These are phyloP conservation scores for Dactylella cylindrospora DNA, from an alignment of 2,329 filamentous ascomycete genomes.

Conservation along the genomic window DNA sequence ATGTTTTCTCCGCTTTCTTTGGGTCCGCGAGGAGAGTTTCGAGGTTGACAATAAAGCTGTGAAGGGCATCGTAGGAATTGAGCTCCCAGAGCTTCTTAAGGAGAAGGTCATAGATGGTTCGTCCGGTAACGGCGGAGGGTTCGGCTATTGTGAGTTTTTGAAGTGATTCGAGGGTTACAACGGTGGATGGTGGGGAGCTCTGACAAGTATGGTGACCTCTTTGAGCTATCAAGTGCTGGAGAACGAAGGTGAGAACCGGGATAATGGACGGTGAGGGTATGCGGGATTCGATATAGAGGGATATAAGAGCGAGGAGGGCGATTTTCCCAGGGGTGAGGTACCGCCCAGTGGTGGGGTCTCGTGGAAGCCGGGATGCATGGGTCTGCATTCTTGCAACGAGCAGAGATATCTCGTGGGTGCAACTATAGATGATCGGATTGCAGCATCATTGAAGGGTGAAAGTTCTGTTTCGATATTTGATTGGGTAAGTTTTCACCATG, in stretches of 20 bases:
- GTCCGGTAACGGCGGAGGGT: conserved; percentile 58
- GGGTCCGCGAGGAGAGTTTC: conserved; percentile 65
- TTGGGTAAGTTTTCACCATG: too few species aligned
- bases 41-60: conserved; percentile 65
- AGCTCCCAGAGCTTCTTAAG: conserved; percentile 80
- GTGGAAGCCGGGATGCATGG: conserved; percentile 30
- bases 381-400: conserved; percentile 19
- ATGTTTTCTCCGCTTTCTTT: conserved; percentile 59
- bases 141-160: conserved; percentile 54
- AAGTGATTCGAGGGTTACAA: conserved; percentile 62
- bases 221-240: conserved; percentile 66
- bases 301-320: conserved; percentile 74
- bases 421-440: conserved; percentile 2
- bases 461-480: too few species aligned
- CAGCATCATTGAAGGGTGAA: conserved; percentile 5
- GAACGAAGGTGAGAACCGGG: conserved; percentile 75
- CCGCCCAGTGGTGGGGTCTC: conserved; percentile 42
- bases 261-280: conserved; percentile 71
- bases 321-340: conserved; percentile 89
- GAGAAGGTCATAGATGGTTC: conserved; percentile 84
- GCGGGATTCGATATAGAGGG: conserved; percentile 73
- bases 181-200: conserved; percentile 50
- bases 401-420: too few species aligned
- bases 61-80: conserved; percentile 77
- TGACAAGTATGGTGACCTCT: conserved; percentile 49